A percentile compares a stretch with the other conserved stretches of the same genome.
phyloP scores from a whole-genome alignment of 345 rosid genomes.

The Chamaenerion angustifolium region DNA sequence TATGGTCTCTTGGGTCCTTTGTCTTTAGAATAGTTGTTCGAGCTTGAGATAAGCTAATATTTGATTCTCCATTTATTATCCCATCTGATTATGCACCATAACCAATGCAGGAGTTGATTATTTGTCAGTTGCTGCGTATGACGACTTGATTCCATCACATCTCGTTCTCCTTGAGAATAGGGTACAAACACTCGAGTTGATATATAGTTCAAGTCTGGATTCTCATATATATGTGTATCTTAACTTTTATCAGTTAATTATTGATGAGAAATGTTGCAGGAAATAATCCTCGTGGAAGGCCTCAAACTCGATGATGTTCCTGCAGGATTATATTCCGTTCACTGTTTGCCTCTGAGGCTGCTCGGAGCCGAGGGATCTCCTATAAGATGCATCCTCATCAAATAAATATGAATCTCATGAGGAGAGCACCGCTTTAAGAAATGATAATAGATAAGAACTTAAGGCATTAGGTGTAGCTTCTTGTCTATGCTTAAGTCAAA shows the following conservation, averaged over 20 bases:
- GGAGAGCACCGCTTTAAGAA: too few species aligned
- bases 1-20: too few species aligned
- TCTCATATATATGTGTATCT: too few species aligned
- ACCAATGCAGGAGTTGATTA: conserved; percentile 9
- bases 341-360: conserved; percentile 61
- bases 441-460: too few species aligned
- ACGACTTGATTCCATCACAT: conserved; percentile 28
- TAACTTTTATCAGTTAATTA: too few species aligned
- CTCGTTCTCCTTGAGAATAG: conserved; percentile 28
- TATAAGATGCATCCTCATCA: conserved; percentile 56
- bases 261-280: conserved; percentile 19
- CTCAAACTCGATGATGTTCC: conserved; percentile 46
- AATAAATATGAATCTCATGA: conserved; percentile 15
- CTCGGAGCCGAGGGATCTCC: conserved; percentile 63
- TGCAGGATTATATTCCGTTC: conserved; percentile 45
- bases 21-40: too few species aligned
- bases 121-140: conserved; percentile 9
- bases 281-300: conserved; percentile 50
- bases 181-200: conserved; percentile 18
- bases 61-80: too few species aligned
- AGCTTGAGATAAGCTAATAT: too few species aligned
- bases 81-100: not conserved
- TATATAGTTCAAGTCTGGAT: too few species aligned
- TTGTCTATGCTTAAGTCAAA: too few species aligned
- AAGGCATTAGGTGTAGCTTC: too few species aligned